A percentile compares a stretch with the other conserved stretches of the same genome.
Conservation (phyloP, 257 asterid genomes). For the Gardenia jasminoides region DNA sequence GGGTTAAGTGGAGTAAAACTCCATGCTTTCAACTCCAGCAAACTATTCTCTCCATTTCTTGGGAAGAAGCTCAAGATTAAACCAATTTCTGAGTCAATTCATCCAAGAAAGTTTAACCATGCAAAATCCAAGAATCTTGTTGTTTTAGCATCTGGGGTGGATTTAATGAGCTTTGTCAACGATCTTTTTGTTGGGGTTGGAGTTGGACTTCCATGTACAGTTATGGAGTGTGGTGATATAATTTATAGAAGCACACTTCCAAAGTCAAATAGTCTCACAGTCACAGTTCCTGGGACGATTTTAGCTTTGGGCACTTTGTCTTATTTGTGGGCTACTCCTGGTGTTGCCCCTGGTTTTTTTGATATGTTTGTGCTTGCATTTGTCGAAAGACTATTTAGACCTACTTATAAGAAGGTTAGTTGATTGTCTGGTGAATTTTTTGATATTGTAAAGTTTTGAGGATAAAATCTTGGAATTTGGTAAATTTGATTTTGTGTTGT, state of each 20-base stretch:
- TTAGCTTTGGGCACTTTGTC: slow-evolving; percentile 84
- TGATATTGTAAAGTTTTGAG: neutral
- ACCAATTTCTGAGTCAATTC: slow-evolving; percentile 31
- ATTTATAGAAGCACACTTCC: slow-evolving; percentile 95
- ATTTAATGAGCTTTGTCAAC: slow-evolving; percentile 36
- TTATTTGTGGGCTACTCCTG: slow-evolving; percentile 98
- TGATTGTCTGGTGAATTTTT: neutral
- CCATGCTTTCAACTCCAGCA: slow-evolving; percentile 40
- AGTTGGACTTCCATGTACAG: slow-evolving; percentile 96
- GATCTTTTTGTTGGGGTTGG: slow-evolving; percentile 89
- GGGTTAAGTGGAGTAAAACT: slow-evolving; percentile 52
- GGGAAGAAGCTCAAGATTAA: slow-evolving; percentile 54
- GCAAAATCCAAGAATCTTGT: slow-evolving; percentile 38
- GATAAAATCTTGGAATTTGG: neutral
- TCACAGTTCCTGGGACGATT: slow-evolving; percentile 80
- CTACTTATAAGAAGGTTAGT: slow-evolving; percentile 70
- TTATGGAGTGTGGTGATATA: slow-evolving; percentile 95
- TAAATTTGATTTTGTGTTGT: slow-evolving; percentile 6
- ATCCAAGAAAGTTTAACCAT: slow-evolving; percentile 21
- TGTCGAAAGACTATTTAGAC: slow-evolving; percentile 71
- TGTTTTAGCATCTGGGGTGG: slow-evolving; percentile 51
- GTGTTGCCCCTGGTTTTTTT: slow-evolving; percentile 97
- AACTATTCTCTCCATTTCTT: slow-evolving; percentile 55
- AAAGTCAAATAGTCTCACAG: slow-evolving; percentile 57
- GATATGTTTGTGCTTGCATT: slow-evolving; percentile 98